Conservation (phyloP, 768 basidiomycete species). For the Phallus indusiatus region DNA sequence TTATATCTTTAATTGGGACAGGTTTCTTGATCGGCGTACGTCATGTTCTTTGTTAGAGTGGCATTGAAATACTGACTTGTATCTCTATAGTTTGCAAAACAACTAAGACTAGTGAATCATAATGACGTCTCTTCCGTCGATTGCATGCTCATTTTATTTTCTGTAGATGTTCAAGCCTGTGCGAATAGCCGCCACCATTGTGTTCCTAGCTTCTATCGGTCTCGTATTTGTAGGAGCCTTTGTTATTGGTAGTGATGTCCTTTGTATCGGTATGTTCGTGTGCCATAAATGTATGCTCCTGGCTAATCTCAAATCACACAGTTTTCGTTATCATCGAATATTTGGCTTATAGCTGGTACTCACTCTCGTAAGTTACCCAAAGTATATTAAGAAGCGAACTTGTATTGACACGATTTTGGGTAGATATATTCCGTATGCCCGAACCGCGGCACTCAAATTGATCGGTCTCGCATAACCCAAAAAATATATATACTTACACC, state of each 20-base stretch:
- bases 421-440: constrained; percentile 82
- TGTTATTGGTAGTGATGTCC: constrained; percentile 44
- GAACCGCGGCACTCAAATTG: constrained; percentile 57
- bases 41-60: constrained; percentile 11
- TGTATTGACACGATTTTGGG: constrained; percentile 24
- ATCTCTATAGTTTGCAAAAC: constrained; percentile 54
- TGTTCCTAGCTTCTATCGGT: constrained; percentile 70
- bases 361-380: constrained; percentile 32
- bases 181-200: constrained; percentile 68
- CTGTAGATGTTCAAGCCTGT: constrained; percentile 89
- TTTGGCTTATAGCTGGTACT: constrained; percentile 87
- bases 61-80: constrained; percentile 6
- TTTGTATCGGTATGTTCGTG: constrained; percentile 14
- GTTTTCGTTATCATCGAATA: constrained; percentile 90
- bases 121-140: not conserved
- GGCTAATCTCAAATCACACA: constrained; percentile 20
- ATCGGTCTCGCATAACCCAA: constrained; percentile 29
- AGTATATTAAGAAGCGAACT: not conserved
- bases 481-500: not conserved
- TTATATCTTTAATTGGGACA: constrained; percentile 77
- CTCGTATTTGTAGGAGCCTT: constrained; percentile 85
- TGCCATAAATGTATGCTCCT: not conserved
- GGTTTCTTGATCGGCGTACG: constrained; percentile 87
- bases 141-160: not conserved
- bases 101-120: constrained; percentile 62